These are phyloP conservation scores for Apiotrichum sp. DNA, from an alignment of 1,284 basidiomycete genomes.

Conservation along the genomic window DNA sequence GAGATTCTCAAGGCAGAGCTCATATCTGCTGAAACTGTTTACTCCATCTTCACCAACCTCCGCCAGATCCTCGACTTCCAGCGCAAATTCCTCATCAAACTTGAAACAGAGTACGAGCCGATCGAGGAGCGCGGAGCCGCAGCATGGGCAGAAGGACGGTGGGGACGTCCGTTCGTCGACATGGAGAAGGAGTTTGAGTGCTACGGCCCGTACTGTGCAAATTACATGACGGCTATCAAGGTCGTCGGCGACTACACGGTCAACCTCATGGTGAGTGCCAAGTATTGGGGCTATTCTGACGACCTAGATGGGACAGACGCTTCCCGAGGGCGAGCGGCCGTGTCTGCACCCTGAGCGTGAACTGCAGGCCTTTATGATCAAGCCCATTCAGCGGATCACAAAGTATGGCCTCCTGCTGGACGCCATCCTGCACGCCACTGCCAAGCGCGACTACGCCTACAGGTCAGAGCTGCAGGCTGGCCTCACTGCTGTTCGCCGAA, in stretches of 20 bases:
- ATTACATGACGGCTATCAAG: constrained; percentile 81
- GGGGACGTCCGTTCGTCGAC: constrained; percentile 70
- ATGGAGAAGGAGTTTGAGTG: constrained; percentile 86
- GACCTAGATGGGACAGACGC: constrained; percentile 30
- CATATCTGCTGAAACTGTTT: constrained; percentile 89
- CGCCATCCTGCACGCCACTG: constrained; percentile 37
- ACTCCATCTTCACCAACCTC: constrained; percentile 90
- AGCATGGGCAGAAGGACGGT: constrained; percentile 79
- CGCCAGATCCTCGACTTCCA: constrained; percentile 93
- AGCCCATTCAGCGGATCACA: constrained; percentile 69
- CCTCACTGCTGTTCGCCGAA: constrained; percentile 78
- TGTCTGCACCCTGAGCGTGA: constrained; percentile 53
- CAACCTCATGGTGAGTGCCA: constrained; percentile 64
- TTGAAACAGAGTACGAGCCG: constrained; percentile 65
- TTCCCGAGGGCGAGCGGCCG: constrained; percentile 29
- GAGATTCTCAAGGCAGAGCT: constrained; percentile 73
- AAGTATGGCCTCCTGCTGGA: constrained; percentile 66
- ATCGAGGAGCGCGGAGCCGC: constrained; percentile 54
- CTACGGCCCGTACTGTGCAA: constrained; percentile 97
- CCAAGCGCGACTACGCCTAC: constrained; percentile 57
- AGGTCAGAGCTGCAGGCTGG: constrained; percentile 79
- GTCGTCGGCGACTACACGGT: constrained; percentile 79
- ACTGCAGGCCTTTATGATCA: constrained; percentile 76
- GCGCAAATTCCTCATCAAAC: constrained; percentile 87
- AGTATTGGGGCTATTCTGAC: constrained; percentile 8